Base-by-base conservation (phyloP, 345 rosid species). In the Carallia brachiata region DNA sequence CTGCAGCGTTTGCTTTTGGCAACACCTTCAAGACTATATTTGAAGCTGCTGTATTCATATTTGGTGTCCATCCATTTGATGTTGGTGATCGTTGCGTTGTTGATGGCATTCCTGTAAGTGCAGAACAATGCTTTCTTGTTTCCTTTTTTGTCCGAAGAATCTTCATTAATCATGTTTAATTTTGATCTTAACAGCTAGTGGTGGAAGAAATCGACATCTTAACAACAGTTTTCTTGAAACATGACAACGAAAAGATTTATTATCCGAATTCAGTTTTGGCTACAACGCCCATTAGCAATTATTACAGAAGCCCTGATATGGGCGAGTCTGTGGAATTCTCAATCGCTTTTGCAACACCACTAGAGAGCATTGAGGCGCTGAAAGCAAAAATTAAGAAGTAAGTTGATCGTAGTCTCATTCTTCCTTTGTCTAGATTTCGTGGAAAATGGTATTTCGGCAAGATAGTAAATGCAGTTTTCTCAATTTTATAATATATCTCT, bases 121-220 rank as follows among this genome's bases (percentile, higher is more conserved):
- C 32, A 18, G n/a, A 5, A 39, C 44, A 39, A 2, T 2, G 1
- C 2, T 39, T 39, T 39, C 44, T 39, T 39, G 44, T 39, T 39
- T 39, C 44, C 44, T 7, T 32, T 1, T 39, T 39, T 39, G 44
- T 39, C 44, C 44, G 1, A 39, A 9, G 44, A 39, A 39, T 37
- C 40, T 37, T 37, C 7, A 37, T 37, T 37, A 7, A 37, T 37
- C 40, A 5, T 48, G 12, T 19, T 18, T 50, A 36, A 52, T 19
- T n/a, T 18, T 56, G 37, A 18, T 4, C 36, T 67, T 81, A 66
- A n/a, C 79, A 89, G 89, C 78, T 91, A 81, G 15, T 89, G 83
- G 96, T 91, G 36, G 97, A 91, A 79, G 93, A 89, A 75, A 87
- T 91, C 86, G 75, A 89, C 78, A 83, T 91, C 27, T 75, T 89